Conservation (phyloP, 177 flowering plant genomes). For the Tripterygium wilfordii region DNA sequence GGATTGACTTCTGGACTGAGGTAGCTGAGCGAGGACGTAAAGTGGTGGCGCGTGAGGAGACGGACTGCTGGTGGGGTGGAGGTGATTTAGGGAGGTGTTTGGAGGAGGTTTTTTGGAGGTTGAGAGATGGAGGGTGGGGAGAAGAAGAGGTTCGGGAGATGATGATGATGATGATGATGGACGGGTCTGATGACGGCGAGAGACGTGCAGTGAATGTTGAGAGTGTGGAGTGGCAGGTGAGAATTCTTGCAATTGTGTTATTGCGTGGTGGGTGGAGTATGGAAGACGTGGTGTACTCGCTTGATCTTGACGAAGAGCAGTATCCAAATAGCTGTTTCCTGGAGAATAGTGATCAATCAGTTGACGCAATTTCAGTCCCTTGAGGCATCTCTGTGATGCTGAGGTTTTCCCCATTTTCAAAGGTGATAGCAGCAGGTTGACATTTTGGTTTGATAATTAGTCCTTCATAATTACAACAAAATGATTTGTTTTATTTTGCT, state of each 20-base stretch:
- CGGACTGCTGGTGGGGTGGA: slow-evolving; percentile 36
- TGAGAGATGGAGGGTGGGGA: slow-evolving; percentile 76
- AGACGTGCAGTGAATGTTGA: no score
- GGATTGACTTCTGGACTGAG: slow-evolving; percentile 72
- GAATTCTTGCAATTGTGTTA: slow-evolving; percentile 28
- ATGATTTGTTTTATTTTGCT: no score
- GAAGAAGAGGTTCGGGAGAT: slow-evolving; percentile 68
- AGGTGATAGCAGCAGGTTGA: no score
- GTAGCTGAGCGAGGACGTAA: slow-evolving; percentile 34
- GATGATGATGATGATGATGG: slow-evolving; percentile 61
- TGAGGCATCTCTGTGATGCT: no score
- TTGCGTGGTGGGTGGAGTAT: slow-evolving; percentile 63
- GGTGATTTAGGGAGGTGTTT: slow-evolving; percentile 24
- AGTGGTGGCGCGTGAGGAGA: slow-evolving; percentile 8
- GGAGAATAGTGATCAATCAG: neutral
- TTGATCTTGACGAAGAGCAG: no score
- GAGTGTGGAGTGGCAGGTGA: slow-evolving; percentile 31
- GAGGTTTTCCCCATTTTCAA: no score
- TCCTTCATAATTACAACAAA: no score
- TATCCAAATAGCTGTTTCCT: slow-evolving; percentile 1
- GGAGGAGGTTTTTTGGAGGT: slow-evolving; percentile 43
- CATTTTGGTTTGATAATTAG: no score
- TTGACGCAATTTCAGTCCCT: no score
- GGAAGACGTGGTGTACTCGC: slow-evolving; percentile 55
- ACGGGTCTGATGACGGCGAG: slow-evolving; percentile 35